phyloP scores from a whole-genome alignment of 352 stramenopile species.

The Phytophthora europaea region DNA sequence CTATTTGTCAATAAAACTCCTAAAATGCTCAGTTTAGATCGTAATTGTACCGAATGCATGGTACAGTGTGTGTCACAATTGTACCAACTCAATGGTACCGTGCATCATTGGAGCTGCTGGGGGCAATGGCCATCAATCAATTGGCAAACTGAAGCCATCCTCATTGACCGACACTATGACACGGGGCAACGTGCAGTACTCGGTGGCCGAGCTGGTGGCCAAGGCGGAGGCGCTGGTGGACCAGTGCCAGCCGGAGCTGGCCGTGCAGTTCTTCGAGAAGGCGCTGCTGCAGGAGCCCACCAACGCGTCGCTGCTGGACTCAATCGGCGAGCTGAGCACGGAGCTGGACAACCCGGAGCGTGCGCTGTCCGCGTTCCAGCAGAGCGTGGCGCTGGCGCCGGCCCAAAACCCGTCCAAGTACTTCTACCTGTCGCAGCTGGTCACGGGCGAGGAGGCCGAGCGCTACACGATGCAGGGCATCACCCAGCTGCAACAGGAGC shows the following conservation, averaged over 20 bases:
- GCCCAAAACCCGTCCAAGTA: conserved; percentile 85
- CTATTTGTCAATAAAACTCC: conserved; percentile 5
- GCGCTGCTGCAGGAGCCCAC: conserved; percentile 73
- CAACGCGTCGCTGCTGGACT: conserved; percentile 80
- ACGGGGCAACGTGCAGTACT: conserved; percentile 49
- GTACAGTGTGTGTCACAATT: background rate
- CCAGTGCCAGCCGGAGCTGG: conserved; percentile 86
- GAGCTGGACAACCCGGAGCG: conserved; percentile 87
- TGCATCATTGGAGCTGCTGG: conserved; percentile 22
- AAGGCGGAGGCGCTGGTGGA: conserved; percentile 89
- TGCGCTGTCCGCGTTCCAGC: conserved; percentile 74
- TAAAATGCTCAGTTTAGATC: background rate
- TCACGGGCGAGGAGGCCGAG: conserved; percentile 77
- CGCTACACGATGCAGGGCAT: conserved; percentile 80
- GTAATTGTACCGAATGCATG: background rate
- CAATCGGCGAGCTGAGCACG: conserved; percentile 83
- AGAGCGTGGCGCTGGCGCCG: conserved; percentile 75
- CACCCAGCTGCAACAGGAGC: conserved; percentile 66
- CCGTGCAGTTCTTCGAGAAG: conserved; percentile 88
- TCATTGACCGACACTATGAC: conserved; percentile 30
- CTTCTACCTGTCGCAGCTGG: conserved; percentile 88
- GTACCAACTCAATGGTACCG: background rate
- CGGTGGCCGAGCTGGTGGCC: conserved; percentile 77
- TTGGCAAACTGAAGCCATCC: conserved; percentile 19
- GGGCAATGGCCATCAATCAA: conserved; percentile 15